These are phyloP conservation scores for Aechmea fasciata DNA, from an alignment of 176 grass and related monocot genomes.

Conservation along the genomic window DNA sequence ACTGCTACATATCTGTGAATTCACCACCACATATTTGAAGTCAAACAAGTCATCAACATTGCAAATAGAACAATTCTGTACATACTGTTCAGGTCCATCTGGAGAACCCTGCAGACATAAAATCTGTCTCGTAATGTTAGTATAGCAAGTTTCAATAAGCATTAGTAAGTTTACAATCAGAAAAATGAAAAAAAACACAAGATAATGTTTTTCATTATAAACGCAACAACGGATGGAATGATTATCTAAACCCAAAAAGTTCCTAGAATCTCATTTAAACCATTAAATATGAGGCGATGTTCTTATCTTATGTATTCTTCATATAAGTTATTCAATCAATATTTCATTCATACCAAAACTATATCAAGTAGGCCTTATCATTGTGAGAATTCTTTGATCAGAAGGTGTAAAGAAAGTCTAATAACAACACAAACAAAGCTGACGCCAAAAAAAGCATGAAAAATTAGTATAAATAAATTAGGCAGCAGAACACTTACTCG, in stretches of 20 bases:
- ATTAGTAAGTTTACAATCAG: constrained; percentile 4
- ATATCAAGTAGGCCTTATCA: not conserved
- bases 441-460: not conserved
- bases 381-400: too few relatives aligned
- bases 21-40: constrained; percentile 8
- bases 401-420: too few relatives aligned
- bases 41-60: not conserved
- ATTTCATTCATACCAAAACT: too few relatives aligned
- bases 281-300: too few relatives aligned
- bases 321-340: too few relatives aligned
- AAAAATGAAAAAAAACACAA: constrained; percentile 15
- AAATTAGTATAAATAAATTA: constrained; percentile 5
- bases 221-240: too few relatives aligned
- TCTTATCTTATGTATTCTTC: too few relatives aligned
- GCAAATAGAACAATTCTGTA: not conserved
- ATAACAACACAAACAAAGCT: too few relatives aligned
- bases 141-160: not conserved
- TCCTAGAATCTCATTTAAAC: too few relatives aligned
- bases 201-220: not conserved
- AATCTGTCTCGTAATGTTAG: constrained; percentile 52
- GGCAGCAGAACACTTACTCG: constrained; percentile 36
- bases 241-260: too few relatives aligned
- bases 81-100: constrained; percentile 98
- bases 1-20: constrained; percentile 89
- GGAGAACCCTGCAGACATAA: constrained; percentile 89